These are phyloP conservation scores for Chytridiales sp. DNA, from an alignment of 371 early-diverging fungal species.

Conservation along the genomic window DNA sequence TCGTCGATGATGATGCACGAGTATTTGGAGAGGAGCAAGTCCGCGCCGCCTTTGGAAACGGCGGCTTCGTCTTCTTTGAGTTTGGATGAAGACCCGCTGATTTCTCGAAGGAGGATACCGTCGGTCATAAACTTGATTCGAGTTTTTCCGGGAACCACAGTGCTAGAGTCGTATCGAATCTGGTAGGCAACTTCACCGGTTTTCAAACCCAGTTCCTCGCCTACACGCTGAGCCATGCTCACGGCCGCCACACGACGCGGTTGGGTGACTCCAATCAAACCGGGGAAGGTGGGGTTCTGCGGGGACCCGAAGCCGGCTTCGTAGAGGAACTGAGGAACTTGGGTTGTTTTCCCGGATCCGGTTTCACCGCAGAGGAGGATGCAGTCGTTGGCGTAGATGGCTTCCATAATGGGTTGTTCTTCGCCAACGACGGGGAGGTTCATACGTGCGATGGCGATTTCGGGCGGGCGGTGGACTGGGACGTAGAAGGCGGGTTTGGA, in stretches of 20 bases:
- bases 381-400: constrained; percentile 80
- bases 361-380: constrained; percentile 97
- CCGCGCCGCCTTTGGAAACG: constrained; percentile 46
- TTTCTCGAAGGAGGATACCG: constrained; percentile 96
- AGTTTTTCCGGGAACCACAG: constrained; percentile 61
- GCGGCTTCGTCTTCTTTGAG: too few species aligned
- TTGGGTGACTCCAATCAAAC: constrained; percentile 96
- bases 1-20: constrained; percentile 98
- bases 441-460: constrained; percentile 72
- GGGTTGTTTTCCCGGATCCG: constrained; percentile 97
- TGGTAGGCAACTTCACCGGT: constrained; percentile 62
- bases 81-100: constrained; percentile 71
- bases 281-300: constrained; percentile 58
- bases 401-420: constrained; percentile 96
- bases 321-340: constrained; percentile 98
- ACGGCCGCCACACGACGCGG: constrained; percentile 99
- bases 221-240: constrained; percentile 94
- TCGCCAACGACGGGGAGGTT: constrained; percentile 89
- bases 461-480: constrained; percentile 69
- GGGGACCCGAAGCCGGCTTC: constrained; percentile 85
- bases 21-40: constrained; percentile 87
- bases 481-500: constrained; percentile 70
- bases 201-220: constrained; percentile 67
- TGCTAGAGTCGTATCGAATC: constrained; percentile 91
- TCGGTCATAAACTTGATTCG: constrained; percentile 98